A percentile compares a stretch with the other conserved stretches of the same genome.
These are phyloP conservation scores for Pseudogymnoascus sp. DNA, from an alignment of 2,329 filamentous ascomycete genomes.

Conservation along the genomic window DNA sequence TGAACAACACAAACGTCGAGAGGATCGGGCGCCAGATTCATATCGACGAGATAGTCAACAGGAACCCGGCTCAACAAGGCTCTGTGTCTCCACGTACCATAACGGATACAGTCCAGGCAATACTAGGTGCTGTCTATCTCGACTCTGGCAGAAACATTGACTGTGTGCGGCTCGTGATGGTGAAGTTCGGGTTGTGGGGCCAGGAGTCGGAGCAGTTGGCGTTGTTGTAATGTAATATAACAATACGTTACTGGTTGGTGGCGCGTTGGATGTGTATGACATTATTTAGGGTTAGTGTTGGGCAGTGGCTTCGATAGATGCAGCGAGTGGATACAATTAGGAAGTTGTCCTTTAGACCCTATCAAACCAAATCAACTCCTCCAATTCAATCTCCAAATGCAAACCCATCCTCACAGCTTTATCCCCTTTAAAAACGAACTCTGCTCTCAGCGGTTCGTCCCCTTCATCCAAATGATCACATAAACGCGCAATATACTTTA, in stretches of 20 bases:
- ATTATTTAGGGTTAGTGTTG: too few species aligned
- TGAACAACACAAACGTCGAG: not conserved
- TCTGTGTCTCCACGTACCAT: not conserved
- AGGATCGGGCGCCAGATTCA: conserved; percentile 4
- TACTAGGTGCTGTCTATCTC: not conserved
- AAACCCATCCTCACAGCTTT: too few species aligned
- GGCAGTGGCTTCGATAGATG: too few species aligned
- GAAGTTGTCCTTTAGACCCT: too few species aligned
- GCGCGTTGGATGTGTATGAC: not conserved
- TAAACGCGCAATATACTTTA: too few species aligned
- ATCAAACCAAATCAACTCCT: too few species aligned
- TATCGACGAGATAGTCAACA: conserved; percentile 9
- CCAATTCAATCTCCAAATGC: too few species aligned
- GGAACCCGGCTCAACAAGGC: conserved; percentile 11
- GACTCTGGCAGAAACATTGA: not conserved
- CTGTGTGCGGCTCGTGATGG: not conserved
- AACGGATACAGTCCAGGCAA: not conserved
- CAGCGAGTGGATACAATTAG: too few species aligned
- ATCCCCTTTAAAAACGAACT: too few species aligned
- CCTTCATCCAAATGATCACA: too few species aligned
- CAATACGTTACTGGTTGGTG: not conserved
- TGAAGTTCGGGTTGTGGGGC: not conserved
- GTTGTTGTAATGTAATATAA: not conserved
- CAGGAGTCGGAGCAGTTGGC: not conserved
- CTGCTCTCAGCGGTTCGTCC: too few species aligned